These are phyloP conservation scores for Canariomyces notabilis DNA, from an alignment of 2,329 filamentous ascomycete genomes.

Conservation along the genomic window DNA sequence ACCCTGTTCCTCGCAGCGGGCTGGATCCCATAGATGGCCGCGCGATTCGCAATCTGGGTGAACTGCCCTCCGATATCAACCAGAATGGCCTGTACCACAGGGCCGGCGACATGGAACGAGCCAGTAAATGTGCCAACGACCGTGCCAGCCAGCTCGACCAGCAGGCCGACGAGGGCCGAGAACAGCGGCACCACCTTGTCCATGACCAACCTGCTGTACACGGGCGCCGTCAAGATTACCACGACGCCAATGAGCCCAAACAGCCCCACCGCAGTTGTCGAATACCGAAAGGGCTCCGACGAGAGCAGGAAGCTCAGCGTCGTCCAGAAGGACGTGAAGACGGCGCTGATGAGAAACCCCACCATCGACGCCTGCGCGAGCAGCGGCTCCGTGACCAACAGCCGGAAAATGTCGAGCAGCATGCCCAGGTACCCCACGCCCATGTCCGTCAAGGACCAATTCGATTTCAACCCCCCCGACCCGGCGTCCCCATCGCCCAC, in stretches of 20 bases:
- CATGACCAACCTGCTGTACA: conserved; percentile 66
- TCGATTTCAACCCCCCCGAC: no score
- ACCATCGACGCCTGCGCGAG: conserved; percentile 66
- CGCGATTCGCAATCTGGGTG: conserved; percentile 67
- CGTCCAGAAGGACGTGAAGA: conserved; percentile 52
- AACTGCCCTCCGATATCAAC: conserved; percentile 70
- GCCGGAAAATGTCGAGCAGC: conserved; percentile 57
- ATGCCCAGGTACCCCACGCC: conserved; percentile 61
- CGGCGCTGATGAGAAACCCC: conserved; percentile 52
- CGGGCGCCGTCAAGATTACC: conserved; percentile 60
- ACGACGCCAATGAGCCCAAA: conserved; percentile 74
- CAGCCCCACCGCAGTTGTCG: conserved; percentile 64
- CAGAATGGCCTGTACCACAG: conserved; percentile 65
- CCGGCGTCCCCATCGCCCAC: no score
- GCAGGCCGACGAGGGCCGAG: conserved; percentile 58
- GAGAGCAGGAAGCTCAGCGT: conserved; percentile 76
- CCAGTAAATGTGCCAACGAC: conserved; percentile 66
- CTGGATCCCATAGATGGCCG: conserved; percentile 65
- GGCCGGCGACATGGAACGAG: conserved; percentile 60
- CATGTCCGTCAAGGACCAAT: no score
- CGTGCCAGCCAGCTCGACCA: conserved; percentile 56
- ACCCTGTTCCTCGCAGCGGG: conserved; percentile 68
- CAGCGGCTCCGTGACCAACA: conserved; percentile 61
- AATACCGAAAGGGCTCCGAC: conserved; percentile 62
- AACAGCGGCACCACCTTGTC: conserved; percentile 66